Conservation (phyloP, 2,329 filamentous ascomycete genomes). For the Bretziella fagacearum region DNA sequence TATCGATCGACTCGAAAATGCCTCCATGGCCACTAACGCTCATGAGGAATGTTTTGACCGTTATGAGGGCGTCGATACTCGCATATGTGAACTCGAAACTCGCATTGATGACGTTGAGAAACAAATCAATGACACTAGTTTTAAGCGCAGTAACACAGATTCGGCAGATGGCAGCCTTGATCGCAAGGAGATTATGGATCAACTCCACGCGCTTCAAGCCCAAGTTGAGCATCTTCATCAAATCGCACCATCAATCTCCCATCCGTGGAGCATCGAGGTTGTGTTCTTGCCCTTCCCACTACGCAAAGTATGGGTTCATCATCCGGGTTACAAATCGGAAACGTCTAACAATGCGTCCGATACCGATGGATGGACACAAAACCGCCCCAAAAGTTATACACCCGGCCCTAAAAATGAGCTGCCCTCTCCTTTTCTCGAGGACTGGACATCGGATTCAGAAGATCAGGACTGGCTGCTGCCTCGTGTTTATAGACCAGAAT, state of each 20-base stretch:
- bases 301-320: constrained; percentile 36
- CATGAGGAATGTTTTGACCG: constrained; percentile 54
- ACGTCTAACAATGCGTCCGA: constrained; percentile 19
- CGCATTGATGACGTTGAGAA: constrained; percentile 41
- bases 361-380: constrained; percentile 37
- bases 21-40: constrained; percentile 44
- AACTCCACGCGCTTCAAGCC: constrained; percentile 33
- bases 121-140: constrained; percentile 25
- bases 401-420: constrained; percentile 18
- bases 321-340: constrained; percentile 30
- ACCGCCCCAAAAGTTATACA: neutral
- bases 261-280: constrained; percentile 61
- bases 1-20: constrained; percentile 50
- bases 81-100: constrained; percentile 52
- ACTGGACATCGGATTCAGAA: constrained; percentile 30
- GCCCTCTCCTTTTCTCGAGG: constrained; percentile 30
- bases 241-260: constrained; percentile 32
- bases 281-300: constrained; percentile 56
- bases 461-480: constrained; percentile 48
- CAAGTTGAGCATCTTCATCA: constrained; percentile 41
- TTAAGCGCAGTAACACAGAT: constrained; percentile 27
- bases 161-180: constrained; percentile 26
- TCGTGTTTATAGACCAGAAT: constrained; percentile 47
- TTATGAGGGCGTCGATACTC: constrained; percentile 48
- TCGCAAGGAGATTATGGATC: constrained; percentile 31